Conservation (phyloP, 192 early-diverging fungal species). For the Entomortierella parvispora region DNA sequence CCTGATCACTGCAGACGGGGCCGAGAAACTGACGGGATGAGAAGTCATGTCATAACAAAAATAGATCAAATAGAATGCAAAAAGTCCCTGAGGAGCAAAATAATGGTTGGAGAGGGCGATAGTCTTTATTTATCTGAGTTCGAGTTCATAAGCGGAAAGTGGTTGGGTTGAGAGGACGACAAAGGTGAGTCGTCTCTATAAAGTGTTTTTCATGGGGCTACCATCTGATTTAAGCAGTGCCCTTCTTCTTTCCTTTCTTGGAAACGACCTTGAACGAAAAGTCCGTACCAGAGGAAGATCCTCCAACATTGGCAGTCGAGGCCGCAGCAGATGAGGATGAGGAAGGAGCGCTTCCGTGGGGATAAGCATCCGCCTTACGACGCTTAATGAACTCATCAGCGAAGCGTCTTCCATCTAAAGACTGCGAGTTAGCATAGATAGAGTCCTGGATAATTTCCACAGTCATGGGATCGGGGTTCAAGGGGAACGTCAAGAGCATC, state of each 20-base stretch:
- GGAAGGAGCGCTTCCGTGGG: conserved; percentile 4
- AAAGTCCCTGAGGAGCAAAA: not conserved
- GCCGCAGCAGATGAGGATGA: not conserved
- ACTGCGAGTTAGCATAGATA: conserved; percentile 73
- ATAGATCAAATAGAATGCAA: no score
- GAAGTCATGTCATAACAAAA: not conserved
- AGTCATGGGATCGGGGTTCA: conserved; percentile 65
- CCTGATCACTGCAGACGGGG: conserved; percentile 69
- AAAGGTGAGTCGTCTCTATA: no score
- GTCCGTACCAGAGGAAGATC: conserved; percentile 7
- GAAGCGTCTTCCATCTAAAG: conserved; percentile 77
- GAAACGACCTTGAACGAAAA: conserved; percentile 50
- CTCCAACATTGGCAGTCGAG: not conserved
- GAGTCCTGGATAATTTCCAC: conserved; percentile 80
- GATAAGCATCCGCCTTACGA: conserved; percentile 69
- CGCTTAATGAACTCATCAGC: conserved; percentile 80
- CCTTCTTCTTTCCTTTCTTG: conserved; percentile 54
- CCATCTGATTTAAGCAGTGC: no score
- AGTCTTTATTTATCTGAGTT: no score
- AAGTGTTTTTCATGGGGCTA: no score
- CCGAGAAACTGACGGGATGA: conserved; percentile 71
- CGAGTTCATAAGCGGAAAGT: no score
- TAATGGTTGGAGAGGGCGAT: not conserved
- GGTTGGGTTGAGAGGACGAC: no score
- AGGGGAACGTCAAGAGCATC: conserved; percentile 77